These are phyloP conservation scores for Globisporangium spinosum DNA, from an alignment of 352 stramenopile species.

Conservation along the genomic window DNA sequence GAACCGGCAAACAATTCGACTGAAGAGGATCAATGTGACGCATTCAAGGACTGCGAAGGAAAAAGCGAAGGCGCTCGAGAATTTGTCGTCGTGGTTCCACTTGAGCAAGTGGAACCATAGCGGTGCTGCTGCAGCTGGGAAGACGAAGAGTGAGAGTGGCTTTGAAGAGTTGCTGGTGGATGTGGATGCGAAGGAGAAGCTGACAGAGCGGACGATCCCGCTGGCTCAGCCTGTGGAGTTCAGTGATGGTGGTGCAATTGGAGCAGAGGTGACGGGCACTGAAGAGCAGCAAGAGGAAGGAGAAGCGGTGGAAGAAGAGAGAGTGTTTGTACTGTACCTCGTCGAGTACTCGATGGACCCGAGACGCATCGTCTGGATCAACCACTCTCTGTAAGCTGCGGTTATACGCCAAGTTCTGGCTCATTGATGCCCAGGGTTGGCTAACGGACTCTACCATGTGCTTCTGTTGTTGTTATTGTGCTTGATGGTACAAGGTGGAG, in stretches of 20 bases:
- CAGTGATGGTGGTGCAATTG: neutral
- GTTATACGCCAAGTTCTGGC: neutral
- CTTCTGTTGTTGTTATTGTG: slow-evolving; percentile 5
- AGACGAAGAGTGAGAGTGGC: neutral
- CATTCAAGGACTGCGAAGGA: neutral
- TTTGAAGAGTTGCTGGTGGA: slow-evolving; percentile 26
- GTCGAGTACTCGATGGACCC: slow-evolving; percentile 70
- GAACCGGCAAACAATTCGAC: slow-evolving; percentile 40
- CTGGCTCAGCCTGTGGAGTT: slow-evolving; percentile 20
- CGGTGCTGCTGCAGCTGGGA: neutral
- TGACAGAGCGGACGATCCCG: slow-evolving; percentile 27
- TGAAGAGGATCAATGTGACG: slow-evolving; percentile 15
- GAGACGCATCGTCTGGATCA: slow-evolving; percentile 59
- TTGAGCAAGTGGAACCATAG: slow-evolving; percentile 23
- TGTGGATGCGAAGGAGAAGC: slow-evolving; percentile 27
- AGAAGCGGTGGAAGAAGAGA: slow-evolving; percentile 26
- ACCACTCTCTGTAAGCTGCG: slow-evolving; percentile 52
- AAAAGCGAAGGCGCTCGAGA: slow-evolving; percentile 1
- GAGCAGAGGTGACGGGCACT: neutral
- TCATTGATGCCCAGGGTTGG: neutral
- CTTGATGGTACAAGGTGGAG: slow-evolving; percentile 27
- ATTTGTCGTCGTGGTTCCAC: slow-evolving; percentile 30
- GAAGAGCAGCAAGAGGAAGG: slow-evolving; percentile 11
- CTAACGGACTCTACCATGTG: slow-evolving; percentile 3
- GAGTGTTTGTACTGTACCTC: slow-evolving; percentile 55